Evolutionary conservation across 805 yeast species (phyloP), one percentile per base, ranked within the genome.

Genomic region (Kazachstania bromeliacearum): DNA sequence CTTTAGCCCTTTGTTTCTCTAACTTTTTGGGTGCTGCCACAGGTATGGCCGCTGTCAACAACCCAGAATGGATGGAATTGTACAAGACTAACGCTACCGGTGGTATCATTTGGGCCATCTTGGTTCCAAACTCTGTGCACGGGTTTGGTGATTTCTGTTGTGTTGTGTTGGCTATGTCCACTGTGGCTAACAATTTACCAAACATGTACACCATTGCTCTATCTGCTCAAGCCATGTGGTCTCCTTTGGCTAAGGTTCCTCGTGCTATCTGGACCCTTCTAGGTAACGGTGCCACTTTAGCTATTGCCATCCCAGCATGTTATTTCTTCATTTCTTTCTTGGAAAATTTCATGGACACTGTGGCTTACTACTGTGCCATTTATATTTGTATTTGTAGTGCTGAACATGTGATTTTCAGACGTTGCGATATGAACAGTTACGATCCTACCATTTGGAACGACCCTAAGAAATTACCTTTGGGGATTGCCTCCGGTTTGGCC

Each of bases 61-160:
- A 35, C 19, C 29, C 37, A 24, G 27, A 3, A 12, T 35, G 28
- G 28, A 24, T 18, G 28, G 19, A 35, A 15, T 18, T 21, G 9
- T 35, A 35, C 23, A 12, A 29, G 6, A 17, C 28, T 16, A 35
- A 35, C 25, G 28, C 33, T 13, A 25, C 28, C 20, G 37, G 37
- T 23, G 37, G 37, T 4, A 15, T 35, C 16, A 35, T 24, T 19
- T 35, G 28, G 19, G 37, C 33, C 21, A 18, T 35, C 5, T 30
- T 35, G 21, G 37, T 35, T 8, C 37, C 37, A n/a, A 35, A 35
- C 14, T 35, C 37, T 16, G 22, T 35, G 21, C 37, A 35, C 24
- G 37, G 37, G 10, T 35, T 35, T 23, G 37, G 37, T 23, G 29
- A 35, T 22, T 35, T 35, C 14, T 35, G 37, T 28, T 35, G 37